Conservation (phyloP, 129 eudicot species). For the Flaveria bidentis region DNA sequence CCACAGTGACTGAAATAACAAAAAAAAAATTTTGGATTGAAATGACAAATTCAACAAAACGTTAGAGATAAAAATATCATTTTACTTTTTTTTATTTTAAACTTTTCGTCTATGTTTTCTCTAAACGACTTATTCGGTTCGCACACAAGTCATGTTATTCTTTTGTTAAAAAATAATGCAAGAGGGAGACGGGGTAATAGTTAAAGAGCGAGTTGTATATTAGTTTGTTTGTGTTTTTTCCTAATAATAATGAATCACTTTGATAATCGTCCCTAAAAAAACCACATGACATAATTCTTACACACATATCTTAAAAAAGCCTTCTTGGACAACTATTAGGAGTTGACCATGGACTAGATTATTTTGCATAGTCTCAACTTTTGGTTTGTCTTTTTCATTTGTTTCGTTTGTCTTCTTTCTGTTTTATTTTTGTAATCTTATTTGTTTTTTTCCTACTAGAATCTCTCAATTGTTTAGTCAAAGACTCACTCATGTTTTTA, state of each 20-base stretch:
- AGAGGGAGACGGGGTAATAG: too few relatives aligned
- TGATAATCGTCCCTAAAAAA: neutral
- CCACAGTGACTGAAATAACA: too few relatives aligned
- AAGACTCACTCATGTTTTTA: neutral
- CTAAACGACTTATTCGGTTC: too few relatives aligned
- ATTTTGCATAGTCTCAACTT: constrained; percentile 24
- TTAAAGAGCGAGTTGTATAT: too few relatives aligned
- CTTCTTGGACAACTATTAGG: constrained; percentile 20
- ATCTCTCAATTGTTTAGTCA: constrained; percentile 3
- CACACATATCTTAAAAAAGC: constrained; percentile 10
- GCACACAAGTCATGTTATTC: too few relatives aligned
- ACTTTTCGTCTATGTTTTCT: too few relatives aligned
- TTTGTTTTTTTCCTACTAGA: neutral
- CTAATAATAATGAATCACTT: neutral
- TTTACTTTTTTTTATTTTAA: too few relatives aligned
- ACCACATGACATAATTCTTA: neutral
- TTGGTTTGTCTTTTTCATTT: constrained; percentile 21
- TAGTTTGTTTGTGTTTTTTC: too few relatives aligned
- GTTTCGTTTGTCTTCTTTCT: constrained; percentile 30
- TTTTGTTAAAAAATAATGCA: too few relatives aligned
- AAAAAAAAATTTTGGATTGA: too few relatives aligned
- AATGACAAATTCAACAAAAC: too few relatives aligned
- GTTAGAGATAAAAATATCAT: too few relatives aligned
- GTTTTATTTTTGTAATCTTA: constrained; percentile 13
- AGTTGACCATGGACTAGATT: constrained; percentile 29